These are phyloP conservation scores for Pachysandra terminalis DNA, from an alignment of 164 flowering plant species.

Conservation along the genomic window DNA sequence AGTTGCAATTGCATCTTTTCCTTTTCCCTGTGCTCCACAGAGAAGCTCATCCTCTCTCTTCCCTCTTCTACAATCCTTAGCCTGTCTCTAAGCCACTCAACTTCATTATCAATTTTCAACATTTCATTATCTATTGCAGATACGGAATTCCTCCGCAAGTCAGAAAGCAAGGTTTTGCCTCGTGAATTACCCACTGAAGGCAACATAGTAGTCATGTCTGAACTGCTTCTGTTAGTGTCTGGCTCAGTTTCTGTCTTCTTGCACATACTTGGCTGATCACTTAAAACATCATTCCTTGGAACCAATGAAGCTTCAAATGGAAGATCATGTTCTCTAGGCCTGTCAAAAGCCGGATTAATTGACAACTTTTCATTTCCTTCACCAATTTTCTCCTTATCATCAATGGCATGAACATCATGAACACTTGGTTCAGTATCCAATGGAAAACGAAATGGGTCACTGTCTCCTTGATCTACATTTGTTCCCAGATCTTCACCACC, in stretches of 20 bases:
- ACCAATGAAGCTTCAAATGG: slow-evolving; percentile 19
- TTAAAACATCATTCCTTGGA: slow-evolving; percentile 12
- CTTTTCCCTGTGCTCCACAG: slow-evolving; percentile 47
- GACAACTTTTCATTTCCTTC: slow-evolving; percentile 17
- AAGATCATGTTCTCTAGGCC: slow-evolving; percentile 11
- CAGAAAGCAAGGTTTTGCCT: slow-evolving; percentile 20
- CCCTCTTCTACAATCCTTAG: slow-evolving; percentile 65
- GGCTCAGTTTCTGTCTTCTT: slow-evolving; percentile 14
- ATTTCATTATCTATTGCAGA: slow-evolving; percentile 70
- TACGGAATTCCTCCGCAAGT: slow-evolving; percentile 56
- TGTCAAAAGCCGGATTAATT: slow-evolving; percentile 7
- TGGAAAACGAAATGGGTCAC: slow-evolving; percentile 7
- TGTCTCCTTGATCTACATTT: slow-evolving; percentile 12
- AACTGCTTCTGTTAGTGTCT: slow-evolving; percentile 34
- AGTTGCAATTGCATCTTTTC: slow-evolving; percentile 56
- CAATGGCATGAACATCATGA: slow-evolving; percentile 71
- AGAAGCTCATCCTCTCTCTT: slow-evolving; percentile 63
- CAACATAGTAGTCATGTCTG: slow-evolving; percentile 29
- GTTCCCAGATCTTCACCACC: slow-evolving; percentile 14
- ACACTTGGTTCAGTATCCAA: slow-evolving; percentile 31
- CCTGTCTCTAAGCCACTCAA: slow-evolving; percentile 68
- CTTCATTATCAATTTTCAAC: slow-evolving; percentile 67
- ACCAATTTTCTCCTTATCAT: slow-evolving; percentile 16
- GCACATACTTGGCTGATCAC: slow-evolving; percentile 20
- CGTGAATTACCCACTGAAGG: slow-evolving; percentile 28